Evolutionary conservation across 2,329 filamentous ascomycete species (phyloP), one percentile per base, ranked within the genome.

Genomic region (Xylariales sp.): DNA sequence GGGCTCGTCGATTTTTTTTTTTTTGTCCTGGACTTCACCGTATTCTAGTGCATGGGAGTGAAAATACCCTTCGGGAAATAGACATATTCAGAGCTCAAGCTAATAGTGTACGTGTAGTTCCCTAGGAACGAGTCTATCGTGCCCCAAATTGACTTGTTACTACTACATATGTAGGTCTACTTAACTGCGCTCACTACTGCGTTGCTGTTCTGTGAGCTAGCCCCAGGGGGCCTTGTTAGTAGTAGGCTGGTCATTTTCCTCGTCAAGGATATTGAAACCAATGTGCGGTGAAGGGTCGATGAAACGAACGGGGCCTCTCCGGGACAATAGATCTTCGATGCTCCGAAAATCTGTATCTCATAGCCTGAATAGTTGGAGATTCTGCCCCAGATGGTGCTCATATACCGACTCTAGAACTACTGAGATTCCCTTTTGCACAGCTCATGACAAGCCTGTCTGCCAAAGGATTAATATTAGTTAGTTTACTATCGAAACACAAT

Each of bases 191-290:
- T 36, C 34, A 36, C 2, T 36, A 36, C 34, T 36, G 34, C 2
- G 5, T 9, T 36, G 34, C 2, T 5, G 34, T 36, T 45, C 48
- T 54, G 50, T 23, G 52, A 54, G 28, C 55, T 59, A 59, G 49
- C 59, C 58, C 56, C 63, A 69, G 32, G 66, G 61, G 6, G 69
- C 63, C 63, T 56, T 64, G 49, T 69, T 28, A 54, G 46, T 55
- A 45, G 59, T 59, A 43, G 64, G 69, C 50, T 69, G 61, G 36
- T 69, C 67, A 32, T 69, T 69, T 54, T 63, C 67, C 23, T 71
- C 69, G 49, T 69, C 67, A 49, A 71, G 69, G 14, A 71, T 67
- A 53, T 69, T 56, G 60, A 69, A 67, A 32, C 63, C 69, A 57
- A 66, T 65, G 48, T 71, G 67, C 12, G 60, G 63, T 9, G 60